A percentile compares a stretch with the other conserved stretches of the same genome.
Conservation (phyloP, 2,329 filamentous ascomycete species). For the Nemania bipapillata region DNA sequence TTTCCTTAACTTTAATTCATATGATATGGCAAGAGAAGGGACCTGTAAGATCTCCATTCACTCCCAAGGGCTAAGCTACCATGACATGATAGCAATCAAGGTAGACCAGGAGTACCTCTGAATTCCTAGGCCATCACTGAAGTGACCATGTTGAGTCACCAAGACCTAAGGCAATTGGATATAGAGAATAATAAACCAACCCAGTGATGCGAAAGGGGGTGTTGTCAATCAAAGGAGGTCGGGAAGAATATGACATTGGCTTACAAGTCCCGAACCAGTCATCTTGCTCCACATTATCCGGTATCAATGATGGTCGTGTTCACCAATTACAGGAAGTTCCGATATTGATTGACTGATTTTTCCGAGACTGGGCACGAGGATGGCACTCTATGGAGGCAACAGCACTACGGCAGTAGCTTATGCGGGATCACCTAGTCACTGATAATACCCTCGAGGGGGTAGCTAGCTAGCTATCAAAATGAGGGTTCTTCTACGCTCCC, state of each 20-base stretch:
- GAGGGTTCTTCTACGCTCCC: slow-evolving; percentile 1
- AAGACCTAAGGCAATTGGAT: not conserved
- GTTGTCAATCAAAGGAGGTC: slow-evolving; percentile 8
- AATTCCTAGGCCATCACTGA: not conserved
- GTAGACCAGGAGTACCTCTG: not conserved
- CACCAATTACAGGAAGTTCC: slow-evolving; percentile 45
- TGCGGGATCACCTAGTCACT: slow-evolving; percentile 8
- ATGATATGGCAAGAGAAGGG: not conserved
- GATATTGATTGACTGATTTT: slow-evolving; percentile 47
- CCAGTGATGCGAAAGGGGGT: not conserved
- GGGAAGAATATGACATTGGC: slow-evolving; percentile 9
- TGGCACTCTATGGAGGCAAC: slow-evolving; percentile 29
- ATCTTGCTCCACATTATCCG: slow-evolving; percentile 47
- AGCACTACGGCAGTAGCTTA: slow-evolving; percentile 41
- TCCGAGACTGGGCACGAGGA: slow-evolving; percentile 39
- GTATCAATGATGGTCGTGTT: slow-evolving; percentile 42
- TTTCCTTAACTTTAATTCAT: not conserved
- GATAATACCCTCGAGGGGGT: slow-evolving; percentile 26
- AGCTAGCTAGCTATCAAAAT: slow-evolving; percentile 28
- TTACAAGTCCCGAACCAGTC: slow-evolving; percentile 45
- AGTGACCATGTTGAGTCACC: not conserved
- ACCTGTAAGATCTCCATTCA: not conserved
- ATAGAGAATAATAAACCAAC: not conserved
- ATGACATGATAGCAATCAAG: not conserved
- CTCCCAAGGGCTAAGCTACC: not conserved